phyloP scores from a whole-genome alignment of 169 alveolate species.

The Perkinsus olseni region DNA sequence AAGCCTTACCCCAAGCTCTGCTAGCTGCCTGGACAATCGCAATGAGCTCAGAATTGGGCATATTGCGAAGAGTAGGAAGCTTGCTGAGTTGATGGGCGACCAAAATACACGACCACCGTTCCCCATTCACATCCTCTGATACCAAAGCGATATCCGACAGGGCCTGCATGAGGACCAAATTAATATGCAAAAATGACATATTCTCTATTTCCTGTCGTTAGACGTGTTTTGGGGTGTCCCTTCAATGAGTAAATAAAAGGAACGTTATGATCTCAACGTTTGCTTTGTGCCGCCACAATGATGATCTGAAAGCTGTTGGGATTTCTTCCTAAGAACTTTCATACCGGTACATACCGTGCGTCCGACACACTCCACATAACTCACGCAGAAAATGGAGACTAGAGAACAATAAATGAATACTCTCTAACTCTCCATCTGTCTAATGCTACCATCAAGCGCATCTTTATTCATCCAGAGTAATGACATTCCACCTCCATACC shows the following conservation, averaged over 20 bases:
- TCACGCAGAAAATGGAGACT: no score
- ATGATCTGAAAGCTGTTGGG: not conserved
- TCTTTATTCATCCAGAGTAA: no score
- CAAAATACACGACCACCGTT: not conserved
- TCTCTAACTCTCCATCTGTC: no score
- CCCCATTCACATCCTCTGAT: not conserved
- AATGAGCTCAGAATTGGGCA: not conserved
- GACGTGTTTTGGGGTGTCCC: not conserved
- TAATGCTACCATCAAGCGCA: no score
- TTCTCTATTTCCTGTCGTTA: no score
- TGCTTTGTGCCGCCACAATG: not conserved
- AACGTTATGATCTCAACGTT: not conserved
- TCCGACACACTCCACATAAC: not conserved
- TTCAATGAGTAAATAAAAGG: not conserved
- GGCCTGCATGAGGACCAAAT: not conserved
- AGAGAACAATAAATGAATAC: no score
- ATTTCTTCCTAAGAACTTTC: not conserved
- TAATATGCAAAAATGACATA: no score
- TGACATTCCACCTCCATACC: no score
- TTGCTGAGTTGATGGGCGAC: not conserved
- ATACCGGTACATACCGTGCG: not conserved
- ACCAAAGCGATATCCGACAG: not conserved
- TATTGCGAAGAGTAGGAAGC: not conserved
- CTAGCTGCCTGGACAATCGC: not conserved
- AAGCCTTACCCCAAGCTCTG: not conserved